phyloP scores from a whole-genome alignment of 2,329 filamentous ascomycete species.

The Elsinoe arachidis region DNA sequence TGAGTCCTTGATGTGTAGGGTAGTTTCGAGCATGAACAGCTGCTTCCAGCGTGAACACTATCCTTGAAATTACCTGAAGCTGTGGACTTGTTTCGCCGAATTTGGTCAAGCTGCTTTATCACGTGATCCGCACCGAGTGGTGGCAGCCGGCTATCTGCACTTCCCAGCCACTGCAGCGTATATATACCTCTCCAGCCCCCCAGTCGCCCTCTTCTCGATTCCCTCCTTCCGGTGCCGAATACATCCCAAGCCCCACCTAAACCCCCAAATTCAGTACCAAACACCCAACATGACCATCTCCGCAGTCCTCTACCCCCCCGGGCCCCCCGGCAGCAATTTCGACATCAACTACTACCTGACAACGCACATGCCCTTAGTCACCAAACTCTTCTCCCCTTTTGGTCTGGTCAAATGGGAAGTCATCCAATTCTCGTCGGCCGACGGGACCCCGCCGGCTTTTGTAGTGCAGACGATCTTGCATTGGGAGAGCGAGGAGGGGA shows the following conservation, averaged over 20 bases:
- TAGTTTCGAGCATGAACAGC: too few species aligned
- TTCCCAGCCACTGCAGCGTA: too few species aligned
- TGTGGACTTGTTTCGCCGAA: too few species aligned
- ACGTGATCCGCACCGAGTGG: too few species aligned
- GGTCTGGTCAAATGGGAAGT: slow-evolving; percentile 30
- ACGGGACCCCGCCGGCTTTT: neutral
- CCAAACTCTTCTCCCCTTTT: slow-evolving; percentile 28
- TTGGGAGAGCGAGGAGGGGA: slow-evolving; percentile 16
- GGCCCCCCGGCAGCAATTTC: slow-evolving; percentile 24
- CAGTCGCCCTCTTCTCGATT: too few species aligned
- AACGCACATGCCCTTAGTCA: slow-evolving; percentile 36
- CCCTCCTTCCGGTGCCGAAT: too few species aligned
- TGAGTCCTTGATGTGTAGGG: too few species aligned
- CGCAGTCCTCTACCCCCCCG: neutral
- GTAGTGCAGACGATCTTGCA: slow-evolving; percentile 16
- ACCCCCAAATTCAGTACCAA: neutral
- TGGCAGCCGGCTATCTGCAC: too few species aligned
- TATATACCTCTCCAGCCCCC: too few species aligned
- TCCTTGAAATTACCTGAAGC: too few species aligned
- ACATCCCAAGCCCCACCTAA: neutral
- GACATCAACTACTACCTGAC: slow-evolving; percentile 39
- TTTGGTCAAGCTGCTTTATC: too few species aligned
- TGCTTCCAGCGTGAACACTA: too few species aligned
- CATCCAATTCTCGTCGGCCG: slow-evolving; percentile 15
- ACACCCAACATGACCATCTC: neutral